phyloP scores from a whole-genome alignment of 1,284 basidiomycete species.

The Sanguinoderma infundibulare region DNA sequence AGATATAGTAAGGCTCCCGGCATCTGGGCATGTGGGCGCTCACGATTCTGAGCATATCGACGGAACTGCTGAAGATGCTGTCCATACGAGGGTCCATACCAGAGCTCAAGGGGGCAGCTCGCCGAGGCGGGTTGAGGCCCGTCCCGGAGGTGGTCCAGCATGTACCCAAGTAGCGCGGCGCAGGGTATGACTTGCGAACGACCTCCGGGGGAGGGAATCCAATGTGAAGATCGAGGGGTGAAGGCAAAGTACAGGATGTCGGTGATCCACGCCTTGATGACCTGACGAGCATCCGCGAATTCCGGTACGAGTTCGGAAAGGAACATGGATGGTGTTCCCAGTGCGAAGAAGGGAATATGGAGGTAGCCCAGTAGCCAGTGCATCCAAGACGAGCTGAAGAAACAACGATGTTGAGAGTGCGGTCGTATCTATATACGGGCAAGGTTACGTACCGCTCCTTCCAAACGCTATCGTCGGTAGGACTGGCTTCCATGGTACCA shows the following conservation, averaged over 20 bases:
- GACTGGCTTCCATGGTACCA: neutral
- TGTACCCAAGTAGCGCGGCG: neutral
- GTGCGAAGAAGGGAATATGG: neutral
- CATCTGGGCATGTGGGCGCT: neutral
- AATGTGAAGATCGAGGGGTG: neutral
- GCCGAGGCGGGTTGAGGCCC: neutral
- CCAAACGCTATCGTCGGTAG: neutral
- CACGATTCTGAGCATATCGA: neutral
- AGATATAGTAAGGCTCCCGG: neutral
- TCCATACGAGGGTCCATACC: neutral
- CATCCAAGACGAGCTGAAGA: neutral
- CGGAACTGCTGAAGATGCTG: neutral
- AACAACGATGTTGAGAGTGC: neutral
- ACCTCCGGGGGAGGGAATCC: neutral
- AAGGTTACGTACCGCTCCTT: neutral
- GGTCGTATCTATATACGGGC: neutral
- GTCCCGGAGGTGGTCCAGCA: neutral
- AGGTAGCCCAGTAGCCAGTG: neutral
- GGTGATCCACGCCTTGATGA: neutral
- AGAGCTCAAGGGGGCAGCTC: neutral
- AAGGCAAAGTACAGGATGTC: neutral
- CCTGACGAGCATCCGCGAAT: neutral
- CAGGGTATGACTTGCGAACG: neutral
- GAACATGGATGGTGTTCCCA: neutral
- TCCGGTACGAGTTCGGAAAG: neutral